Conservation (phyloP, 1,139 yeast species). For the Saccharomyces hybrid region DNA sequence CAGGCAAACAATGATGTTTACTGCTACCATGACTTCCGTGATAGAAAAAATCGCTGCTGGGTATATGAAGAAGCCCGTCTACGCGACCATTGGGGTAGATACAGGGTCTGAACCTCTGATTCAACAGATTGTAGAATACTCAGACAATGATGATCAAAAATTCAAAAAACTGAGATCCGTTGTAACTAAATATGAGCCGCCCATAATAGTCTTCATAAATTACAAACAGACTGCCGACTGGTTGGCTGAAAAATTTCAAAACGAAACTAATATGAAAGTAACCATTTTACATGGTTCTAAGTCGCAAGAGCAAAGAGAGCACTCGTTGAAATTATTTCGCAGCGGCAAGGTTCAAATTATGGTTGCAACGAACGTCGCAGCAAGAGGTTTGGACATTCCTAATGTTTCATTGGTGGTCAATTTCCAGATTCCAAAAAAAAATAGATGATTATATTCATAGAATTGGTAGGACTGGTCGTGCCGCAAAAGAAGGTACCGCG, state of each 20-base stretch:
- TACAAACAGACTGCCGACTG: slow-evolving; percentile 65
- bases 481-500: slow-evolving; percentile 73
- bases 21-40: slow-evolving; percentile 81
- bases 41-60: slow-evolving; percentile 59
- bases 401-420: slow-evolving; percentile 79
- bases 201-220: slow-evolving; percentile 76
- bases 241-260: slow-evolving; percentile 44
- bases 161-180: slow-evolving; percentile 16
- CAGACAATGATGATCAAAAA: slow-evolving; percentile 51
- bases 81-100: slow-evolving; percentile 57
- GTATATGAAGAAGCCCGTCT: slow-evolving; percentile 56
- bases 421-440: slow-evolving; percentile 66
- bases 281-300: slow-evolving; percentile 80
- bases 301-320: slow-evolving; percentile 79
- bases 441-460: slow-evolving; percentile 86
- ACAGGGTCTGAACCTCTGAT: slow-evolving; percentile 34
- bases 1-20: slow-evolving; percentile 75
- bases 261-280: slow-evolving; percentile 41
- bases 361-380: slow-evolving; percentile 98
- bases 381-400: slow-evolving; percentile 94
- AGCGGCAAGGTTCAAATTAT: slow-evolving; percentile 81
- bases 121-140: slow-evolving; percentile 32
- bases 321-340: slow-evolving; percentile 78
- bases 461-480: slow-evolving; percentile 95
- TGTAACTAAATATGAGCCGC: slow-evolving; percentile 37